phyloP scores from a whole-genome alignment of 1,284 basidiomycete genomes.

The Trametes polyzona region DNA sequence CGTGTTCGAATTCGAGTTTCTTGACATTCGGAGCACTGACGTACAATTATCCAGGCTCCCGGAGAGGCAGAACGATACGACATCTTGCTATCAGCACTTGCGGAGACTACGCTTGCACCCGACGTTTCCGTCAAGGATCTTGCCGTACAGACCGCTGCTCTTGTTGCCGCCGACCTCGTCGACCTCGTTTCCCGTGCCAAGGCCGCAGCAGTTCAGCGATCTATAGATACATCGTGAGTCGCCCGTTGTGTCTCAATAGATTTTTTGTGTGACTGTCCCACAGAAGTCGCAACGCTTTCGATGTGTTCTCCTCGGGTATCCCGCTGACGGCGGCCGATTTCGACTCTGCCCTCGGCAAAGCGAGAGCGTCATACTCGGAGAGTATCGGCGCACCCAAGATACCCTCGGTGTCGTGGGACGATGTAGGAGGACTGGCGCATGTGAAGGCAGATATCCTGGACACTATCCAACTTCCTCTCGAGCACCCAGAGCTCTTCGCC shows the following conservation, averaged over 20 bases:
- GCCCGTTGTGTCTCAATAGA: background rate
- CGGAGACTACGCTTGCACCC: slow-evolving; percentile 55
- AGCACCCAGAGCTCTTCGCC: slow-evolving; percentile 93
- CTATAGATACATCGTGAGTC: slow-evolving; percentile 46
- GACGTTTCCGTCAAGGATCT: slow-evolving; percentile 80
- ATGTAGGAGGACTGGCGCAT: slow-evolving; percentile 89
- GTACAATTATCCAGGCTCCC: slow-evolving; percentile 62
- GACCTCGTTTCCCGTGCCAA: slow-evolving; percentile 72
- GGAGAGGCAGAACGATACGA: slow-evolving; percentile 74
- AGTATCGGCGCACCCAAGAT: slow-evolving; percentile 97
- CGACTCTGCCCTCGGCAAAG: slow-evolving; percentile 73
- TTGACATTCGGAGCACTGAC: background rate
- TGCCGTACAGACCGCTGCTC: slow-evolving; percentile 90
- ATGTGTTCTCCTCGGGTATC: slow-evolving; percentile 51
- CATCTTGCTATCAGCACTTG: slow-evolving; percentile 61
- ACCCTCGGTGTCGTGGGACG: slow-evolving; percentile 96
- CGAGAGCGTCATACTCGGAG: slow-evolving; percentile 84
- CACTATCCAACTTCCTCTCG: slow-evolving; percentile 94
- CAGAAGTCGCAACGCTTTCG: slow-evolving; percentile 12
- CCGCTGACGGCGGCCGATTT: slow-evolving; percentile 74
- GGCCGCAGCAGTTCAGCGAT: slow-evolving; percentile 62
- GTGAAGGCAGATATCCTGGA: slow-evolving; percentile 97
- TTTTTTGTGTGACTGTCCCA: background rate
- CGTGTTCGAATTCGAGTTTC: slow-evolving; percentile 12
- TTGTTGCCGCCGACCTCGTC: slow-evolving; percentile 84